Conservation (phyloP, 1,284 basidiomycete genomes). For the Cryptococcus floricola region DNA sequence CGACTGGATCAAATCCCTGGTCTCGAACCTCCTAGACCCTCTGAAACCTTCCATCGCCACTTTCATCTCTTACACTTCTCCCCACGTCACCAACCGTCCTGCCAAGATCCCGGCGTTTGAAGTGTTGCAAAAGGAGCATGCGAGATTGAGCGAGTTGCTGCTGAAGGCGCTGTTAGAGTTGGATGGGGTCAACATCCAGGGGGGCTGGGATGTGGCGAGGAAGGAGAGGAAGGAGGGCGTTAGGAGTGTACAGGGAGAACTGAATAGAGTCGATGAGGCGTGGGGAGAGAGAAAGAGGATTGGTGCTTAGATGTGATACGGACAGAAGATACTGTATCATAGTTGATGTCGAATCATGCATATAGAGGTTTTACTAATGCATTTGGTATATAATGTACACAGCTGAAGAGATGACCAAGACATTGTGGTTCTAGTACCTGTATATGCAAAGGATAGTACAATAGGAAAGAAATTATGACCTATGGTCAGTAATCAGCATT, state of each 20-base stretch:
- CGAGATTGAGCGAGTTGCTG: conserved; percentile 48
- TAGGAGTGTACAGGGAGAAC: conserved; percentile 47
- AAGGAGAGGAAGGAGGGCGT: conserved; percentile 52
- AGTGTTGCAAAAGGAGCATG: conserved; percentile 45
- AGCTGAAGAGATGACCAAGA: not conserved
- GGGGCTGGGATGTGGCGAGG: conserved; percentile 48
- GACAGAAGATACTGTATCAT: not conserved
- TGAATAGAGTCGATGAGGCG: conserved; percentile 49
- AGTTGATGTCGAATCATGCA: conserved; percentile 1
- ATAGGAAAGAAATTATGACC: conserved; percentile 29
- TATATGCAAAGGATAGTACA: conserved; percentile 2
- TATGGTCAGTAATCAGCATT: conserved; percentile 35
- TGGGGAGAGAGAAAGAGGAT: conserved; percentile 49
- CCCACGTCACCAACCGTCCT: conserved; percentile 33
- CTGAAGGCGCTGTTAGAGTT: conserved; percentile 51
- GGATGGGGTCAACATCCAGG: conserved; percentile 51
- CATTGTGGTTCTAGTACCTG: conserved; percentile 23
- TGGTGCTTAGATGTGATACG: conserved; percentile 11
- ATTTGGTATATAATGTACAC: conserved; percentile 3
- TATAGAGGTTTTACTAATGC: conserved; percentile 4
- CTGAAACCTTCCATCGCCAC: conserved; percentile 32
- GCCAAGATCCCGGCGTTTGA: conserved; percentile 38
- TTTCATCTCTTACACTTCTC: conserved; percentile 34
- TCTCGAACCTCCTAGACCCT: conserved; percentile 30
- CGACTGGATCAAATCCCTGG: conserved; percentile 40